Evolutionary conservation across 192 early-diverging fungal genomes (phyloP).

Genomic region (Gonapodya sp.): DNA sequence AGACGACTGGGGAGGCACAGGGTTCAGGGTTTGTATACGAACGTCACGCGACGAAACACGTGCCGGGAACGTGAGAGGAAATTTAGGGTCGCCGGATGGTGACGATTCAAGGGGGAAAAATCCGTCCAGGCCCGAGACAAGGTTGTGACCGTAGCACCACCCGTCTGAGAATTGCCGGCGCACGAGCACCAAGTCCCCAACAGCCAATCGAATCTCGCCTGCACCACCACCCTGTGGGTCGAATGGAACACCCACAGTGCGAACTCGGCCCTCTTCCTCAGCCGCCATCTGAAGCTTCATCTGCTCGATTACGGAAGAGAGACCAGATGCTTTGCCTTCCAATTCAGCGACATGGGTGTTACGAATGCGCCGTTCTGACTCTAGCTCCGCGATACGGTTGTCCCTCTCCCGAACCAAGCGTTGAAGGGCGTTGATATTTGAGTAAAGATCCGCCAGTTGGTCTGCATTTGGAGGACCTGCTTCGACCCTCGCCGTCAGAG

Average conservation of each 20-base stretch:
- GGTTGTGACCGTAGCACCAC: background rate
- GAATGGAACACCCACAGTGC: background rate
- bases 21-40: background rate
- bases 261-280: background rate
- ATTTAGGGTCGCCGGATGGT: background rate
- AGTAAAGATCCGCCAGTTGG: background rate
- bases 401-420: background rate
- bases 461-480: background rate
- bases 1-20: background rate
- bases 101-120: background rate
- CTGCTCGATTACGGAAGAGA: background rate
- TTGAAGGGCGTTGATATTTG: background rate
- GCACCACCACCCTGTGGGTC: background rate
- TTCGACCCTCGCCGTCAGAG: background rate
- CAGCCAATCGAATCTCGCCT: background rate
- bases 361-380: background rate
- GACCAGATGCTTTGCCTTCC: background rate
- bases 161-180: background rate
- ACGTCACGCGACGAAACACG: background rate
- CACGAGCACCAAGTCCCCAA: background rate
- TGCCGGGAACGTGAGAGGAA: background rate
- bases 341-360: background rate
- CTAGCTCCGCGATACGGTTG: background rate
- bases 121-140: background rate
- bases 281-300: background rate